Evolutionary conservation across 1,284 basidiomycete genomes (phyloP).

Genomic region (Puccinia coronata): DNA sequence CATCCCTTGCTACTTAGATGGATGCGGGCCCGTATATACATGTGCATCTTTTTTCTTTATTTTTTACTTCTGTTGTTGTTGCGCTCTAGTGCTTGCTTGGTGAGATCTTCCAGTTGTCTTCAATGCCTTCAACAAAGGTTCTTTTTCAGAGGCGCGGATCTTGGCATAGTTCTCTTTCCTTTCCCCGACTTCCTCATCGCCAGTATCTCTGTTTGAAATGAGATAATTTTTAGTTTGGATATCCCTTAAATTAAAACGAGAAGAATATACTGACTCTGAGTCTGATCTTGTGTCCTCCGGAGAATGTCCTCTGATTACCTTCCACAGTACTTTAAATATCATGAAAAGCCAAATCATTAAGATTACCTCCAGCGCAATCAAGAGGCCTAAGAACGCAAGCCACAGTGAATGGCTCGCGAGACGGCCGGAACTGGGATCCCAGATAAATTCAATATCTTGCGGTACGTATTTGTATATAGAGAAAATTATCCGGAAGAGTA

Average conservation of each 20-base stretch:
- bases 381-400: conserved; percentile 12
- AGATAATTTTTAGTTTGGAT: background rate
- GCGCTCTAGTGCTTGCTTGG: background rate
- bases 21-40: background rate
- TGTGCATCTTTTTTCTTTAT: no score
- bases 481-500: conserved; percentile 39
- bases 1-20: background rate
- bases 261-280: conserved; percentile 30
- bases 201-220: background rate
- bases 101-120: background rate
- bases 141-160: background rate
- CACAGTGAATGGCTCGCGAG: conserved; percentile 9
- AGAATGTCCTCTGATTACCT: conserved; percentile 26
- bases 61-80: no score
- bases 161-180: background rate
- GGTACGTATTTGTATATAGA: conserved; percentile 34
- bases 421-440: conserved; percentile 10
- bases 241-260: background rate
- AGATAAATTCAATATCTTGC: conserved; percentile 33
- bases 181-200: background rate
- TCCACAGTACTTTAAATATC: conserved; percentile 36
- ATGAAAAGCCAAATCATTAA: conserved; percentile 39
- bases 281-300: conserved; percentile 32
- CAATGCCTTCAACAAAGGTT: background rate
- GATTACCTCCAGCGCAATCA: conserved; percentile 25